Evolutionary conservation across 2,329 filamentous ascomycete species (phyloP), one percentile per base, ranked within the genome.

Genomic region (Capronia coronata): DNA sequence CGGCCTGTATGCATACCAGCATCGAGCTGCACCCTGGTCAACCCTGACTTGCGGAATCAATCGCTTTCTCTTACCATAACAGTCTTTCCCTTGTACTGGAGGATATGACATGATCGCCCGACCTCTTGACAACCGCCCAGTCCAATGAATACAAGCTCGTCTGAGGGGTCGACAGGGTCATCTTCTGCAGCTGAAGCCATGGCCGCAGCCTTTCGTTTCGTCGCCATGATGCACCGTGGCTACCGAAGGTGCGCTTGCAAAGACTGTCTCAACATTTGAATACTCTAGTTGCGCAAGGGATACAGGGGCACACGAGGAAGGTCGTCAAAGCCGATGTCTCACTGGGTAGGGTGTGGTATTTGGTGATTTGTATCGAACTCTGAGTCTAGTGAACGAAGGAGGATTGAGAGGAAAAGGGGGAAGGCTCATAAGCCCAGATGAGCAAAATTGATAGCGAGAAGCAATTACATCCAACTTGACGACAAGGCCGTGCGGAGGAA

Each of bases 31-130:
- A 60, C 4, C 43, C 8, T 22, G 21, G 29, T 59, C 46, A 61
- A 54, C 27, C 29, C 29, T 32, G 16, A 10, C 19, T 29, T 29
- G 8, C 27, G 21, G 3, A 18, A 4, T 27, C 6, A 27, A 27
- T 27, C 32, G 23, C 23, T 32, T 13, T 43, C 16, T 34, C 80
- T 60, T 74, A 94, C 89, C 93, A 98, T 98, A 60, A 98, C 88
- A 4, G 91, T 97, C 71, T 98, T 98, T 55, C 93, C 93, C 71
- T 97, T 98, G 78, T 98, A 98, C 65, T 97, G 89, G 52, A 98
- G 83, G 61, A 98, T 95, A 67, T 98, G 93, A 68, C 93, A 97
- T 59, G 93, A 97, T 59, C 93, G 79, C 46, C 93, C 93, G 55
- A 98, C 93, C 71, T 98, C 93, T 68, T 96, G 97, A 60, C 93